Evolutionary conservation across 257 asterid species (phyloP), one percentile per base, ranked within the genome.

Genomic region (Solanum boliviense): DNA sequence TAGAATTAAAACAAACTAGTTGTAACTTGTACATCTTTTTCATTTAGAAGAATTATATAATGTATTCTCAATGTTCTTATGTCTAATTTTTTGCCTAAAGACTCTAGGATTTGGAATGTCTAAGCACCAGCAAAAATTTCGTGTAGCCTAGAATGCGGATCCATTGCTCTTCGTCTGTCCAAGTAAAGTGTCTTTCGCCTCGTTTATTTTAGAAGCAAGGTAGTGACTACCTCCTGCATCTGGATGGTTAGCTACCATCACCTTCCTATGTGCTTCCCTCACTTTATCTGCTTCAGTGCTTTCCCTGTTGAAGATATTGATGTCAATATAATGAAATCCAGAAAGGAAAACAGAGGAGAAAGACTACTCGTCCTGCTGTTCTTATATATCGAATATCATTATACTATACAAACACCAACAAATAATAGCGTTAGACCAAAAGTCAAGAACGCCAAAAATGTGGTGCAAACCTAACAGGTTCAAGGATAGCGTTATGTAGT

Each of bases 171-270:
- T 93, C 86, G 90, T 25, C 92, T 96, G 94, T 86, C 98, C 96
- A n/a, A 94, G 93, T 91, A 96, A 7, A 20, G 92, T 8, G 13
- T 96, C 98, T 87, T 96, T 96, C 46, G 99, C 98, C 90, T 95
- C 98, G 12, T 95, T 96, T 12, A 94, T 93, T 91, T 96, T 96
- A 21, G 99, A 96, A 84, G 99, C 98, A 85, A 95, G 94, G 91
- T 95, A 95, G 87, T 94, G 98, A 91, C 98, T 96, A 58, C 99
- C 99, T 62, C 98, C 99, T 52, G 98, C 99, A 90, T 96, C 98
- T 1, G 99, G 99, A 89, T 96, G 99, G 88, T 96, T 95, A 65
- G 98, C 98, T 68, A 96, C 95, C 99, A 96, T 96, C 88, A 96
- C 98, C 85, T 94, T 90, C 89, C 99, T 89, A 90, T 95, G 99